Conservation (phyloP, 2,329 filamentous ascomycete genomes). For the Periconia sp. region DNA sequence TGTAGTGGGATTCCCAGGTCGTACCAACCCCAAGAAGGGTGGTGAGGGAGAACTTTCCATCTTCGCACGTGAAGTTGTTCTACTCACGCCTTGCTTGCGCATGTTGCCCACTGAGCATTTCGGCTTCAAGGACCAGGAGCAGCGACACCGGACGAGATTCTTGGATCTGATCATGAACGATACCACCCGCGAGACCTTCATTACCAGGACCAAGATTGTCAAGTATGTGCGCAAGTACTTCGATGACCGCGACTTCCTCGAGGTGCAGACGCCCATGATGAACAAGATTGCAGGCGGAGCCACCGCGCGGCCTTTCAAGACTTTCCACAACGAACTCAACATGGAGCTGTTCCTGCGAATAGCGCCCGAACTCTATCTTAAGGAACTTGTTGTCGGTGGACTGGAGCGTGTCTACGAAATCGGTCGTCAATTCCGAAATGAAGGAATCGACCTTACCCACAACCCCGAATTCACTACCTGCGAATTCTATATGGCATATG, state of each 20-base stretch:
- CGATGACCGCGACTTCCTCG: constrained; percentile 82
- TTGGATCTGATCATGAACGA: constrained; percentile 98
- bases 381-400: constrained; percentile 90
- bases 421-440: constrained; percentile 93
- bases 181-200: constrained; percentile 76
- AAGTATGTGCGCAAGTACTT: constrained; percentile 87
- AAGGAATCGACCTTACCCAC: constrained; percentile 88
- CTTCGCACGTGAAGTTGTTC: constrained; percentile 81
- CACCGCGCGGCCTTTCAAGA: constrained; percentile 91
- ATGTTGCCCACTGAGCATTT: constrained; percentile 71
- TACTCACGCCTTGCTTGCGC: constrained; percentile 89
- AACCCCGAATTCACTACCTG: constrained; percentile 98
- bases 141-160: constrained; percentile 89
- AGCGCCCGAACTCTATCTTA: constrained; percentile 93
- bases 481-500: constrained; percentile 88
- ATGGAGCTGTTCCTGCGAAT: constrained; percentile 95
- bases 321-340: constrained; percentile 93
- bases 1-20: constrained; percentile 77
- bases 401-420: constrained; percentile 95
- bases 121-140: constrained; percentile 93
- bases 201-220: constrained; percentile 84
- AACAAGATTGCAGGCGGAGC: constrained; percentile 94
- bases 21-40: constrained; percentile 86
- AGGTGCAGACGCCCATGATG: constrained; percentile 96
- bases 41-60: constrained; percentile 92